Evolutionary conservation across 768 basidiomycete genomes (phyloP).

Genomic region (Leccinum arenicola): DNA sequence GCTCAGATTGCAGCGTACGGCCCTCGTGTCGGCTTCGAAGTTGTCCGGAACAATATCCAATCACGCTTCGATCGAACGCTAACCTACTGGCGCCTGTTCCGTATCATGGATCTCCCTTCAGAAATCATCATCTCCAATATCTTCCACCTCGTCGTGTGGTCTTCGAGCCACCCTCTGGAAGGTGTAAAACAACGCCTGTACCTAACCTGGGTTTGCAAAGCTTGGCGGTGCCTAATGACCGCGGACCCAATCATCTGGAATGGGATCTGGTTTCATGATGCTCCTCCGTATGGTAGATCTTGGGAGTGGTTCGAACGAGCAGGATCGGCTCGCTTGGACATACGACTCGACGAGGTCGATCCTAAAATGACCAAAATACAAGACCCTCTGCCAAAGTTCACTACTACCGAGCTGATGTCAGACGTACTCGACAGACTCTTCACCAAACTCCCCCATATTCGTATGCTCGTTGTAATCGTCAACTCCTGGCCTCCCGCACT

Average conservation of each 20-base stretch:
- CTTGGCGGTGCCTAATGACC: conserved; percentile 50
- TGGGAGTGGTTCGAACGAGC: conserved; percentile 55
- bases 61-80: conserved; percentile 19
- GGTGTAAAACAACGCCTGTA: conserved; percentile 41
- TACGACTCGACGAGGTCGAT: conserved; percentile 54
- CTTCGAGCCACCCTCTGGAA: conserved; percentile 33
- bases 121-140: conserved; percentile 62
- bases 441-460: conserved; percentile 51
- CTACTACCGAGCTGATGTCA: conserved; percentile 43
- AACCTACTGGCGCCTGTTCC: conserved; percentile 45
- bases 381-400: conserved; percentile 32
- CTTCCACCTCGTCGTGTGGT: conserved; percentile 59
- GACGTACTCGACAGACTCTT: conserved; percentile 50
- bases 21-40: conserved; percentile 8
- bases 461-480: conserved; percentile 56
- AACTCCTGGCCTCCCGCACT: conserved; percentile 54
- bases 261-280: conserved; percentile 60
- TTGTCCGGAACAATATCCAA: conserved; percentile 20
- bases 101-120: conserved; percentile 57
- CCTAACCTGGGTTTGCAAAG: conserved; percentile 58
- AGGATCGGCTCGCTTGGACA: conserved; percentile 50
- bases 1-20: conserved; percentile 21
- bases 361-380: conserved; percentile 22
- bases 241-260: conserved; percentile 58
- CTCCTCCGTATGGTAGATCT: conserved; percentile 48